phyloP scores from a whole-genome alignment of 257 asterid genomes.

The Primulina huaijiensis region DNA sequence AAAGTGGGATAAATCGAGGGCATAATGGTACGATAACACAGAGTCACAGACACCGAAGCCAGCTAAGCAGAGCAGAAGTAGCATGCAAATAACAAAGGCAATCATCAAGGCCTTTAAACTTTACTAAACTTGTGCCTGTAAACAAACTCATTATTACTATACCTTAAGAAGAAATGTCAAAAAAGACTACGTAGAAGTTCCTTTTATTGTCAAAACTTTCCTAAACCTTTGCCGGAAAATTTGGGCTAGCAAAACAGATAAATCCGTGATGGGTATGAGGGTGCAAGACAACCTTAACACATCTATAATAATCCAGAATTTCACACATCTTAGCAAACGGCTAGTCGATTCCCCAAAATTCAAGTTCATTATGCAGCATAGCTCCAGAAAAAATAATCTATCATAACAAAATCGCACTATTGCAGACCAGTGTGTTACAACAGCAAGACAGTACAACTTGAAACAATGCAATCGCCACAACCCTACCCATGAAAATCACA shows the following conservation, averaged over 20 bases:
- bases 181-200: no score
- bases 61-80: not conserved
- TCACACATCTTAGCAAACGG: not conserved
- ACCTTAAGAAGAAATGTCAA: no score
- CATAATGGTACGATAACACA: not conserved
- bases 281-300: no score
- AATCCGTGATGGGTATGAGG: no score
- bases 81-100: not conserved
- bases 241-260: not conserved
- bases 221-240: no score
- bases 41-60: not conserved
- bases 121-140: no score
- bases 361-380: not conserved
- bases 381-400: not conserved
- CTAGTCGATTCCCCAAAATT: not conserved
- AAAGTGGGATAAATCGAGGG: not conserved
- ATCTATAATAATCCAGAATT: no score
- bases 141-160: no score
- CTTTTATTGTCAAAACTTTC: no score
- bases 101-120: no score
- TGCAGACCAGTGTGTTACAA: not conserved
- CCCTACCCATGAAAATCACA: not conserved
- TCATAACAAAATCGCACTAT: not conserved
- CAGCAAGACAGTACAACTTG: not conserved
- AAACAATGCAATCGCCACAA: not conserved